phyloP scores from a whole-genome alignment of 2,329 filamentous ascomycete genomes.

The Daldinia eschscholtzii region DNA sequence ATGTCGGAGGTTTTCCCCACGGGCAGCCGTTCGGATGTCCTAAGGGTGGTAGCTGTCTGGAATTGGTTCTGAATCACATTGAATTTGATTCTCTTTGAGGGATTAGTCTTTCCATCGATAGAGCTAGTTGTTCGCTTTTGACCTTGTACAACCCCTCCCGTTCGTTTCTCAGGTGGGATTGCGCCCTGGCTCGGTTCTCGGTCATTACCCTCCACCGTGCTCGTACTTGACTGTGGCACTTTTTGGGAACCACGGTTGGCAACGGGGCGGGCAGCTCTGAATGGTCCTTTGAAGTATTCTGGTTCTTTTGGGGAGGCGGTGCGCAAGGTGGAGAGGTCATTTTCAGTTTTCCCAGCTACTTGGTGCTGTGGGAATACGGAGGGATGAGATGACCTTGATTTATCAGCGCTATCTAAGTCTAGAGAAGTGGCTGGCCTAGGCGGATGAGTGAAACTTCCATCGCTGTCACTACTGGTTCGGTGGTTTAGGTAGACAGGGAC shows the following conservation, averaged over 20 bases:
- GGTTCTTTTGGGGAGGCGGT: background rate
- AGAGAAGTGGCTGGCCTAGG: constrained; percentile 32
- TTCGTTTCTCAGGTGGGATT: background rate
- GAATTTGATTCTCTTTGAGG: constrained; percentile 28
- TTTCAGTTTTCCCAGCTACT: background rate
- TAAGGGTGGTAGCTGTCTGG: background rate
- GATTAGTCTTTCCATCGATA: background rate
- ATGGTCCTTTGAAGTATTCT: background rate
- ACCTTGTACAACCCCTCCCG: background rate
- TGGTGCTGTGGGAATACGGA: constrained; percentile 13
- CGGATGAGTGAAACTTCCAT: constrained; percentile 11
- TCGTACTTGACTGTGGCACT: background rate
- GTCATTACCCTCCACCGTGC: background rate
- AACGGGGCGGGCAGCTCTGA: constrained; percentile 20
- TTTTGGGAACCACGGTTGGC: constrained; percentile 33
- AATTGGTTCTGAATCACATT: constrained; percentile 20
- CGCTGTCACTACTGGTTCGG: background rate
- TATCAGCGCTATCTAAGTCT: constrained; percentile 11
- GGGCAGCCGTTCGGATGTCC: background rate
- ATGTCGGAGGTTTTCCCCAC: background rate
- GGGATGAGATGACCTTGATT: constrained; percentile 6
- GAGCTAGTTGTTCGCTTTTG: constrained; percentile 16
- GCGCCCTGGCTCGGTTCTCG: background rate
- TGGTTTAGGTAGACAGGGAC: constrained; percentile 18
- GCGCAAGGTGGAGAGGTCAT: background rate